Evolutionary conservation across 345 rosid species (phyloP).

Genomic region (Erodium maritimum): DNA sequence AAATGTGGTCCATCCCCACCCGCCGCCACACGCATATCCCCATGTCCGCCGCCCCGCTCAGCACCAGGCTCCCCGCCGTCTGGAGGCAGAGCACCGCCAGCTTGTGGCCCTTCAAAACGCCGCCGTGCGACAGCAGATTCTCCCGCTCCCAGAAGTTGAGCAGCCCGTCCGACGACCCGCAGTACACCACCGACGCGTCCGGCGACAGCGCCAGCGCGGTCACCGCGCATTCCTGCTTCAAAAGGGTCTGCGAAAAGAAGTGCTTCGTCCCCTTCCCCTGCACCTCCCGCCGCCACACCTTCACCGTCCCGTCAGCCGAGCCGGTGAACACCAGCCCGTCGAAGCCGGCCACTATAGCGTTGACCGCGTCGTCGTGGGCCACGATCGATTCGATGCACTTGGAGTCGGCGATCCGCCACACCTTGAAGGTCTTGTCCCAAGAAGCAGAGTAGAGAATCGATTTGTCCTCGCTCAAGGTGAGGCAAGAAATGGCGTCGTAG

Average conservation of each 20-base stretch:
- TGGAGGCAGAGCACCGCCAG: conserved; percentile 59
- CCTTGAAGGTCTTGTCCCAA: conserved; percentile 86
- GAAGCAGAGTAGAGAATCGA: conserved; percentile 58
- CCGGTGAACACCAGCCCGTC: conserved; percentile 83
- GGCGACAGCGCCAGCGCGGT: conserved; percentile 56
- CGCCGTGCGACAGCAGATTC: conserved; percentile 41
- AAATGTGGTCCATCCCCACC: conserved; percentile 35
- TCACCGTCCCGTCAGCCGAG: conserved; percentile 74
- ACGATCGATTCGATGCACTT: conserved; percentile 62
- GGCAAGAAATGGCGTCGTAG: conserved; percentile 69
- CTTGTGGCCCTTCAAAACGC: conserved; percentile 67
- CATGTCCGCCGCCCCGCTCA: conserved; percentile 85
- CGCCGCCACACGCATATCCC: conserved; percentile 75
- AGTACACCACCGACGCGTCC: conserved; percentile 41
- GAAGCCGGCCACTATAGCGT: conserved; percentile 53
- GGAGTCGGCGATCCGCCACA: conserved; percentile 59
- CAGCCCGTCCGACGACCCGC: conserved; percentile 83
- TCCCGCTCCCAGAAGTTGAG: conserved; percentile 71
- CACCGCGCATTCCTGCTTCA: conserved; percentile 79
- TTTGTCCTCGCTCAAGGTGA: conserved; percentile 56
- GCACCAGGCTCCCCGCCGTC: conserved; percentile 54
- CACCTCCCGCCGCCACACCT: conserved; percentile 79
- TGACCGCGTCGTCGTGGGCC: conserved; percentile 81
- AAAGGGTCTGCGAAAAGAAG: conserved; percentile 56
- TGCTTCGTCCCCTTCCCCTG: conserved; percentile 85